Evolutionary conservation across 1,284 basidiomycete genomes (phyloP), one percentile per base, ranked within the genome.

Genomic region (Austroboletus niveus): DNA sequence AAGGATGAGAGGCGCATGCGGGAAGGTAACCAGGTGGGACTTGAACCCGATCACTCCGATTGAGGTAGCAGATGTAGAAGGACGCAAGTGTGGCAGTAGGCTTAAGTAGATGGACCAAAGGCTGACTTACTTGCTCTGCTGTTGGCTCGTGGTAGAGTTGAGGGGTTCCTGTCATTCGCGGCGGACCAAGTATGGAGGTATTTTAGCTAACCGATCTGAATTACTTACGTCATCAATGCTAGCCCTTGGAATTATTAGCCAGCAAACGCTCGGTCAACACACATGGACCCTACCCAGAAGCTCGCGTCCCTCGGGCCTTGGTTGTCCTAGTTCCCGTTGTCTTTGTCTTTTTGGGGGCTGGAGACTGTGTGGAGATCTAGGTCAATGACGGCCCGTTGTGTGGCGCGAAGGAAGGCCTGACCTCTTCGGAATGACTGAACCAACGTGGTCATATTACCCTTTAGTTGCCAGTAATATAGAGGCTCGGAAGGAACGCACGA

Each of bases 1-100:
- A 81, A 68, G 57, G 75, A 74, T 58, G 69, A 73, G 61, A 80
- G 66, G 66, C 62, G 74, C 81, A 82, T 82, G 75, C 58, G 69
- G 52, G 34, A 49, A 55, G 39, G 49, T 39, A 49, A 58, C 52
- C 51, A 17, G 54, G 56, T 27, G 48, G 46, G 52, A 46, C 45
- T 55, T 48, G 61, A 52, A 44, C 55, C 60, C 22, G 56, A 55
- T 57, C 53, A 56, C 63, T 55, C 35, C 52, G 49, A 54, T 52
- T 45, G 56, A 46, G 6, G 53, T 41, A 42, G 54, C 45, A 35
- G 47, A 49, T 41, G 38, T 46, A 53, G 51, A 29, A 34, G 22
- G 43, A 45, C 47, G 41, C 45, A 52, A 38, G 27, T 32, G 64
- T 48, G 42, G 55, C 24, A 34, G 52, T 24, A 47, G 47, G 42